A percentile compares a stretch with the other conserved stretches of the same genome.
These are phyloP conservation scores for Syzygium malaccense DNA, from an alignment of 441 rosid species.

Conservation along the genomic window DNA sequence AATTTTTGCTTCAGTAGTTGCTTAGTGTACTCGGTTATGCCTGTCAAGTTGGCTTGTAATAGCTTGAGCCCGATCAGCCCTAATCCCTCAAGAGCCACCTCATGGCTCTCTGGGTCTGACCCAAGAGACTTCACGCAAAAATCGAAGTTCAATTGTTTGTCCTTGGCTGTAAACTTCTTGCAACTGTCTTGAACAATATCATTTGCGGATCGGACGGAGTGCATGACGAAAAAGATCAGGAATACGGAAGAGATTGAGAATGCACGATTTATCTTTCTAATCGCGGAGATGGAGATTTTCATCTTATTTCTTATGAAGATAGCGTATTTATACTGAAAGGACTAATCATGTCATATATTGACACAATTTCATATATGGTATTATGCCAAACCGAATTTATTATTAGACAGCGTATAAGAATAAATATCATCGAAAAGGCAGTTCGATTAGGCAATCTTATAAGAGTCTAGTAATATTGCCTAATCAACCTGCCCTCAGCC, in stretches of 20 bases:
- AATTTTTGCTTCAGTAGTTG: too few relatives aligned
- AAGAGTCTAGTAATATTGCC: too few relatives aligned
- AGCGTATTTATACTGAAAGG: neutral
- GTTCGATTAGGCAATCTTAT: too few relatives aligned
- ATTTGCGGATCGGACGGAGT: neutral
- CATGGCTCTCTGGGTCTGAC: neutral
- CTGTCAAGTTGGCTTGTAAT: neutral
- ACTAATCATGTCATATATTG: neutral
- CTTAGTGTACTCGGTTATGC: neutral
- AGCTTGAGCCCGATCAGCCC: neutral
- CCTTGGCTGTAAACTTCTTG: neutral
- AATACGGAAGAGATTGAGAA: neutral
- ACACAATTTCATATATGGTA: neutral
- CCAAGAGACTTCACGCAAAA: neutral
- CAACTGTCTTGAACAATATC: neutral
- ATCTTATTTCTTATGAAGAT: neutral
- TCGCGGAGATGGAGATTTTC: neutral
- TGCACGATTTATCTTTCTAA: neutral
- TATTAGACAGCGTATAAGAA: neutral
- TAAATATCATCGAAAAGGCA: neutral
- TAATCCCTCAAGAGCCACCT: neutral
- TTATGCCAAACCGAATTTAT: neutral
- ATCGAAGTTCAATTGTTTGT: neutral
- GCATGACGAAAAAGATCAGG: neutral
- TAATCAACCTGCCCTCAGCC: too few relatives aligned